Conservation (phyloP, 192 early-diverging fungal genomes). For the Pilobolus umbonatus region DNA sequence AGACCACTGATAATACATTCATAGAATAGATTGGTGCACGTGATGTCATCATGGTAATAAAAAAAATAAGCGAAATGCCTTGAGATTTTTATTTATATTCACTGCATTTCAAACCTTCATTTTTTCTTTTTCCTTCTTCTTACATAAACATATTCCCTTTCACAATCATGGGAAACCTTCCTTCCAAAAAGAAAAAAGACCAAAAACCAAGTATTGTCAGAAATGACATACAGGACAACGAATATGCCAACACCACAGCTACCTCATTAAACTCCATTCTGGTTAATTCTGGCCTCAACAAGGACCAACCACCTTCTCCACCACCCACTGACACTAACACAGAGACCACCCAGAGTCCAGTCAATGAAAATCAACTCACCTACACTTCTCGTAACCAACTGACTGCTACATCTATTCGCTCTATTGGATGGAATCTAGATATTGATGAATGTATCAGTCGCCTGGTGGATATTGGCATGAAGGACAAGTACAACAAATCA, state of each 20-base stretch:
- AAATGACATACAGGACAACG: slow-evolving; percentile 13
- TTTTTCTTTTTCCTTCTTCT: background rate
- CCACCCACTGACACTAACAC: background rate
- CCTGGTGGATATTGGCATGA: slow-evolving; percentile 12
- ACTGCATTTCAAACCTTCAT: background rate
- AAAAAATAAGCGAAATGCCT: too few species aligned
- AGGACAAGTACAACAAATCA: slow-evolving; percentile 44
- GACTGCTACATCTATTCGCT: slow-evolving; percentile 24
- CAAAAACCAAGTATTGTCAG: slow-evolving; percentile 12
- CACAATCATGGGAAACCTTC: slow-evolving; percentile 10
- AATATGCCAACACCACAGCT: slow-evolving; percentile 1
- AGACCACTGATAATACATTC: too few species aligned
- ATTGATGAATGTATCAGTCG: slow-evolving; percentile 31
- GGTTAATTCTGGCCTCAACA: slow-evolving; percentile 2
- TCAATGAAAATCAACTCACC: slow-evolving; percentile 22
- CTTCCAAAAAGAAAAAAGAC: slow-evolving; percentile 14
- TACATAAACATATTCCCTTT: background rate
- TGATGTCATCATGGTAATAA: background rate
- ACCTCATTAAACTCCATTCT: slow-evolving; percentile 20
- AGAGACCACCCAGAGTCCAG: background rate
- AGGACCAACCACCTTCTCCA: background rate
- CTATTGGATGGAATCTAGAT: slow-evolving; percentile 20
- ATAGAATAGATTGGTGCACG: too few species aligned
- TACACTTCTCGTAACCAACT: slow-evolving; percentile 32
- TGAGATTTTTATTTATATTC: too few species aligned